Evolutionary conservation across 2,329 filamentous ascomycete genomes (phyloP).

Genomic region (Sarocladium oryzae): DNA sequence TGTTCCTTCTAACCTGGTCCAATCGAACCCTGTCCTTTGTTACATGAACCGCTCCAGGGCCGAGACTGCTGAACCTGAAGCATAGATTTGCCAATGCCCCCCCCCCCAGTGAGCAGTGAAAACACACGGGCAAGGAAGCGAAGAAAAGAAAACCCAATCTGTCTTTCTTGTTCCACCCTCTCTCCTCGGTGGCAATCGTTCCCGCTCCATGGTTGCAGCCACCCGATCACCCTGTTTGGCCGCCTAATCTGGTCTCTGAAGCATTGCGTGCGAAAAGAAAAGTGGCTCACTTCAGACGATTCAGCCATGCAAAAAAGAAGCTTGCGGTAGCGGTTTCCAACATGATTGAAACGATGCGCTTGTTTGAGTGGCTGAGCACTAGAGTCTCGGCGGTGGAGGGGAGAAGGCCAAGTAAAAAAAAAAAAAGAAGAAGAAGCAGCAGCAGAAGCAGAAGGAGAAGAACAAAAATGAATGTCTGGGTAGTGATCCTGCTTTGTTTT

Average conservation of each 20-base stretch:
- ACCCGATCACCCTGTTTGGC: background rate
- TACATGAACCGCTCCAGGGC: conserved; percentile 5
- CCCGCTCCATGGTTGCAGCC: background rate
- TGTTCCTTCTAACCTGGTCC: background rate
- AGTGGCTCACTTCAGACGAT: conserved; percentile 6
- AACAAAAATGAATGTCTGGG: too few relatives aligned
- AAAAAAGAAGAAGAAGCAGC: too few relatives aligned
- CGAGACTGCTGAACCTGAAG: conserved; percentile 8
- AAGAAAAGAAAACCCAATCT: too few relatives aligned
- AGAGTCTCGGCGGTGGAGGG: background rate
- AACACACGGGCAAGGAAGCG: too few relatives aligned
- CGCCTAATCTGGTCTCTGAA: background rate
- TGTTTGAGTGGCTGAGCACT: conserved; percentile 4
- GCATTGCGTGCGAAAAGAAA: too few relatives aligned
- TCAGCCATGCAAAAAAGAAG: background rate
- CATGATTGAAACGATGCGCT: conserved; percentile 6
- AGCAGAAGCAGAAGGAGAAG: too few relatives aligned
- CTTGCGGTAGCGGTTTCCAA: background rate
- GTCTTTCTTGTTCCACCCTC: background rate
- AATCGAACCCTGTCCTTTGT: background rate
- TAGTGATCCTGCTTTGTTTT: too few relatives aligned
- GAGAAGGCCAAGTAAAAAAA: too few relatives aligned
- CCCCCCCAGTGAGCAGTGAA: background rate
- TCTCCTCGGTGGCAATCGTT: background rate
- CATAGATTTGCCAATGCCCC: background rate